Evolutionary conservation across 208 protist genomes (phyloP), one percentile per base, ranked within the genome.

Genomic region (Acanthamoeba lenticulata): DNA sequence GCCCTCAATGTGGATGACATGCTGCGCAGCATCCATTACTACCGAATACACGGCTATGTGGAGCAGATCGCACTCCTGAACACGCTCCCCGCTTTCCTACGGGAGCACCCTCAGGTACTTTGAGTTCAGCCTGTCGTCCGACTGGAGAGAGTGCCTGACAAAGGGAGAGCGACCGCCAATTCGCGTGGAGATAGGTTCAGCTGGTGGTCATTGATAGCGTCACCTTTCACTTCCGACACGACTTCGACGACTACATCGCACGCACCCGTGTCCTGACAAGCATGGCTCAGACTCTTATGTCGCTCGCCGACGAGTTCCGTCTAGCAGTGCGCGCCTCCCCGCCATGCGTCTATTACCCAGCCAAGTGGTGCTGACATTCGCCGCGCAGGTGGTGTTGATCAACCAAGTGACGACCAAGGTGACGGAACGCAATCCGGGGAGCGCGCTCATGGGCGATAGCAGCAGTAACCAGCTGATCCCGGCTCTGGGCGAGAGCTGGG

Each of bases 321-420:
- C 34, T 96, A 9, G 95, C 95, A 9, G 95, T 95, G 7, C 29
- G 90, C 6, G 15, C 67, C 36, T 67, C 60, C 27, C 62, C 7
- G 7, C 15, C 62, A 38, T 45, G 5, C 4, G 0, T 32, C 7
- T 42, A 4, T 69, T 21, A 65, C 2, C 19, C 32, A 60, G 27
- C 7, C 24, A 34, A 34, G 2, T 5, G 1, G 4, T 36, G 17
- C n/a, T 52, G 2, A 52, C 1, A 93, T n/a, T 60, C 21, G 6
- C 11, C 44, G 44, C n/a, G 5, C 67, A 94, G 86, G 85, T 97
- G 34, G 96, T 97, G 32, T 7, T 97, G 32, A 95, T 96, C 32
- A 97, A 97, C 65, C 96, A 97, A 79, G 95, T 97, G 44, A 97
- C 96, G 6, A 97, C 96, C 13, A 96, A 95, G 49, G 47, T 96